Percentiles rank a stretch among this genome's conserved stretches.
These are phyloP conservation scores for Lyophyllum decastes DNA, from an alignment of 768 basidiomycete species.

Conservation along the genomic window DNA sequence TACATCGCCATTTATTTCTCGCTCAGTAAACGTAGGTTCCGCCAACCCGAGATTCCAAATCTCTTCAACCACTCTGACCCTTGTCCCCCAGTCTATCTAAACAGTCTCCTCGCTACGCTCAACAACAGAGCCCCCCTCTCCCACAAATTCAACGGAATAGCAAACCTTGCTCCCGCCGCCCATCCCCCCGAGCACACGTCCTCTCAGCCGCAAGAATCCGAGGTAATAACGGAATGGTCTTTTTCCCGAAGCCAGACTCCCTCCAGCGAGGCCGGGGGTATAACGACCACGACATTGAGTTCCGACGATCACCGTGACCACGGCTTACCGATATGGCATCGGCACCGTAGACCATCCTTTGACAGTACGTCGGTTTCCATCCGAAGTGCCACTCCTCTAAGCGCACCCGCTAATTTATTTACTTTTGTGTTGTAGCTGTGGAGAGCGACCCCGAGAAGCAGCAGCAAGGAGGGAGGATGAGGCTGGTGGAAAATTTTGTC, in stretches of 20 bases:
- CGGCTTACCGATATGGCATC: neutral
- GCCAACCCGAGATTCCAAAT: neutral
- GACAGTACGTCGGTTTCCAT: neutral
- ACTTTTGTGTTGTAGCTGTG: too few species aligned
- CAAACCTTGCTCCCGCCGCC: neutral
- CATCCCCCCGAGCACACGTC: neutral
- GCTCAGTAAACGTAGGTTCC: constrained; percentile 7
- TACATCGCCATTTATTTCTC: constrained; percentile 12
- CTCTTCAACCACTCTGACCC: neutral
- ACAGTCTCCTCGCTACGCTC: constrained; percentile 14
- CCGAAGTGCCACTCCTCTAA: too few species aligned
- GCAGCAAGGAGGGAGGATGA: neutral
- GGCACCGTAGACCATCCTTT: neutral
- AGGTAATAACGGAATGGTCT: neutral
- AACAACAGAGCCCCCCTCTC: constrained; percentile 12
- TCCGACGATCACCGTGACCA: neutral
- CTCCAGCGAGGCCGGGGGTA: neutral
- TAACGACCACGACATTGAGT: too few species aligned
- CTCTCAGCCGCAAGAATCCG: neutral
- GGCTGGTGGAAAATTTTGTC: neutral
- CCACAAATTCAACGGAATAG: constrained; percentile 12
- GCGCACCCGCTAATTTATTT: too few species aligned
- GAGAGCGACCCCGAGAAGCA: neutral
- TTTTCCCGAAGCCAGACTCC: neutral
- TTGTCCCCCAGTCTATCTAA: constrained; percentile 3